A percentile compares a stretch with the other conserved stretches of the same genome.
These are phyloP conservation scores for Mallotus japonicus DNA, from an alignment of 441 rosid genomes.

Conservation along the genomic window DNA sequence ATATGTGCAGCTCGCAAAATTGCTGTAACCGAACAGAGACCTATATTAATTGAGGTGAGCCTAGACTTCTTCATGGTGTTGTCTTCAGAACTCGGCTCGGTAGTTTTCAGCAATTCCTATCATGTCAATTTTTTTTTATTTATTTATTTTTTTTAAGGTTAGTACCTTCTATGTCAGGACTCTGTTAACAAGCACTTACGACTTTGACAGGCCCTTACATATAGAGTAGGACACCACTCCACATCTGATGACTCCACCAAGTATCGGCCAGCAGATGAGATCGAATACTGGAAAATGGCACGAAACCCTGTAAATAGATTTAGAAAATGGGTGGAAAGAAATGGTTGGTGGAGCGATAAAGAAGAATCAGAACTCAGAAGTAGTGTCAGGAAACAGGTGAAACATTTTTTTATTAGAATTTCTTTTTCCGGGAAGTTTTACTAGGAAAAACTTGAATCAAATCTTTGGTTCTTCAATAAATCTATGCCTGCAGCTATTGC, in stretches of 20 bases:
- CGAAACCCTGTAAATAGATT: slow-evolving; percentile 65
- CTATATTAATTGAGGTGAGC: slow-evolving; percentile 73
- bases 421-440: too few species aligned
- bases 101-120: neutral
- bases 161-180: too few species aligned
- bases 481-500: slow-evolving; percentile 45
- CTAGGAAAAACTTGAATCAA: neutral
- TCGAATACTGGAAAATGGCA: slow-evolving; percentile 63
- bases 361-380: slow-evolving; percentile 58
- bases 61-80: neutral
- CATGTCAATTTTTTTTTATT: too few species aligned
- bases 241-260: slow-evolving; percentile 94
- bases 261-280: slow-evolving; percentile 66
- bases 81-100: neutral
- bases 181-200: neutral
- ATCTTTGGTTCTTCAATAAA: neutral
- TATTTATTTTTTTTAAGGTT: too few species aligned
- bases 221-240: slow-evolving; percentile 86
- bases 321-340: slow-evolving; percentile 66
- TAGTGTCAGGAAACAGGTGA: slow-evolving; percentile 64
- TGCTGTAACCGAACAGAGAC: slow-evolving; percentile 59
- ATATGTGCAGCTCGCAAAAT: slow-evolving; percentile 65
- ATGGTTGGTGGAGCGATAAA: slow-evolving; percentile 73
- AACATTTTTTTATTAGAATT: neutral
- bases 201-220: slow-evolving; percentile 58